These are phyloP conservation scores for Exophiala sideris DNA, from an alignment of 2,329 filamentous ascomycete genomes.

Conservation along the genomic window DNA sequence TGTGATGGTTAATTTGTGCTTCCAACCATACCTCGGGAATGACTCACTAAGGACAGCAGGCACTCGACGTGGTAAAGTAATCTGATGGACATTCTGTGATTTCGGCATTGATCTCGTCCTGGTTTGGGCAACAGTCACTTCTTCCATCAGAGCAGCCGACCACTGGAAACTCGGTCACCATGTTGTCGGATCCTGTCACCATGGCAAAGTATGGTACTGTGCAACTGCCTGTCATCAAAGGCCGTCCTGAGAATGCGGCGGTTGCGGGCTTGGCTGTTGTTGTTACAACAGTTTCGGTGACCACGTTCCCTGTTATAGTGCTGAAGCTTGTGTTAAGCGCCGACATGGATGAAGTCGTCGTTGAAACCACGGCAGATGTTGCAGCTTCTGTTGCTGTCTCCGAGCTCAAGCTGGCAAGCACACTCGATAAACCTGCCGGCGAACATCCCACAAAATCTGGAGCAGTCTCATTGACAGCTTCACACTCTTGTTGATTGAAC, in stretches of 20 bases:
- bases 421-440: slow-evolving; percentile 21
- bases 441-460: slow-evolving; percentile 31
- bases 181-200: slow-evolving; percentile 14
- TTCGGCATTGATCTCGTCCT: slow-evolving; percentile 16
- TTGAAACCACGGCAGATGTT: slow-evolving; percentile 3
- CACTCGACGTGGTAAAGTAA: slow-evolving; percentile 27
- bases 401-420: slow-evolving; percentile 18
- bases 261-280: slow-evolving; percentile 16
- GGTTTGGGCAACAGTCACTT: slow-evolving; percentile 27
- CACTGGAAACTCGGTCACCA: slow-evolving; percentile 24
- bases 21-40: neutral
- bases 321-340: slow-evolving; percentile 6
- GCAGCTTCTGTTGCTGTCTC: neutral
- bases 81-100: slow-evolving; percentile 29
- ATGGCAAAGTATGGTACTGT: slow-evolving; percentile 28
- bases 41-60: slow-evolving; percentile 29
- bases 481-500: slow-evolving; percentile 30
- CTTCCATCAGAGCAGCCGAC: slow-evolving; percentile 26
- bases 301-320: slow-evolving; percentile 22
- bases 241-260: slow-evolving; percentile 21
- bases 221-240: slow-evolving; percentile 29
- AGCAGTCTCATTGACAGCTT: slow-evolving; percentile 27
- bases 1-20: slow-evolving; percentile 15
- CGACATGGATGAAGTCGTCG: slow-evolving; percentile 14
- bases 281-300: slow-evolving; percentile 6